A percentile compares a stretch with the other conserved stretches of the same genome.
These are phyloP conservation scores for Verbena officinalis DNA, from an alignment of 257 asterid genomes.

Conservation along the genomic window DNA sequence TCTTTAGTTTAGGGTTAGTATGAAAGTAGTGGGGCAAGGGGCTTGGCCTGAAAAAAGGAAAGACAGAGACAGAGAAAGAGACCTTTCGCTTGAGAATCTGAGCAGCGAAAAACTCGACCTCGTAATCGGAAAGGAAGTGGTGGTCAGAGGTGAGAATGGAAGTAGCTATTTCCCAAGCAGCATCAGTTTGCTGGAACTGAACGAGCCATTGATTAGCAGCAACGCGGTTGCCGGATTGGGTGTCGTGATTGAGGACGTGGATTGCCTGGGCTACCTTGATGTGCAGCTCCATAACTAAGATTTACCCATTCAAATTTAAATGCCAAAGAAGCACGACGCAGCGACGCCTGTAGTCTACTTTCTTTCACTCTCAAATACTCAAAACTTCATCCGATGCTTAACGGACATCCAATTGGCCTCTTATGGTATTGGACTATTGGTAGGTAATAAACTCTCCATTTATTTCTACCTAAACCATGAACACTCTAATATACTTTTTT, in stretches of 20 bases:
- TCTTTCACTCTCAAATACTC: conserved; percentile 3
- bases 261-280: conserved; percentile 85
- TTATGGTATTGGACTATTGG: not conserved
- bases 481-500: too few relatives aligned
- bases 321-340: conserved; percentile 7
- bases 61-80: not conserved
- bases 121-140: conserved; percentile 50
- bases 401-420: conserved; percentile 17
- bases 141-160: conserved; percentile 72
- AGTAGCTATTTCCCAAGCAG: conserved; percentile 89
- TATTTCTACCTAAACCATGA: not conserved
- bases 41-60: too few relatives aligned
- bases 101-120: conserved; percentile 86
- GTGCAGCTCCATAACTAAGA: conserved; percentile 57
- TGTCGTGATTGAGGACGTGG: conserved; percentile 87
- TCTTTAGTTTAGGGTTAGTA: conserved; percentile 23
- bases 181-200: conserved; percentile 79
- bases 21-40: not conserved
- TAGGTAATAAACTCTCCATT: not conserved
- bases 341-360: conserved; percentile 16
- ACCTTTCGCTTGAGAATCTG: conserved; percentile 96
- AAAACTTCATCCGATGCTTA: conserved; percentile 5
- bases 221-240: conserved; percentile 79
- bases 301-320: conserved; percentile 16
- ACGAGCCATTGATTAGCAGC: conserved; percentile 97